Evolutionary conservation across 2,329 filamentous ascomycete genomes (phyloP).

Genomic region (Fusarium sp.): DNA sequence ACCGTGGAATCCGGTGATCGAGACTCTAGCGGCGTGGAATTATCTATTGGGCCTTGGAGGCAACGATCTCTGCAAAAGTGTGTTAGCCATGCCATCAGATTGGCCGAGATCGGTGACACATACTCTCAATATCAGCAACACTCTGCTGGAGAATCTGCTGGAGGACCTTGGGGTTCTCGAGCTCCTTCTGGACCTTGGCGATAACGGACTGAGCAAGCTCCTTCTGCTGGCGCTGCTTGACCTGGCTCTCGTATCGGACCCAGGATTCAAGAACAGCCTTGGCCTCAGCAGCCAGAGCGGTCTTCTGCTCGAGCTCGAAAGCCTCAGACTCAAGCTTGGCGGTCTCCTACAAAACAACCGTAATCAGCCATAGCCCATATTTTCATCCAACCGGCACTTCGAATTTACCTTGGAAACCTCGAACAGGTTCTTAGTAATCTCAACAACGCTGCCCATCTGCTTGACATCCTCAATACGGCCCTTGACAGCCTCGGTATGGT

Average conservation of each 20-base stretch:
- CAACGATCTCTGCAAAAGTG: slow-evolving; percentile 65
- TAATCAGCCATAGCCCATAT: slow-evolving; percentile 38
- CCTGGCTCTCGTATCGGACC: slow-evolving; percentile 98
- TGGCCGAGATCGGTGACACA: slow-evolving; percentile 35
- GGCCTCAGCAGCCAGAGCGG: slow-evolving; percentile 89
- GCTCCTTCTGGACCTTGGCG: slow-evolving; percentile 97
- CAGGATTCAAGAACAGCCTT: slow-evolving; percentile 97
- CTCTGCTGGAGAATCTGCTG: slow-evolving; percentile 99
- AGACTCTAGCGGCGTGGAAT: slow-evolving; percentile 51
- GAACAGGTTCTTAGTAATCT: slow-evolving; percentile 97
- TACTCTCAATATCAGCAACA: slow-evolving; percentile 95
- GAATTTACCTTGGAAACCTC: slow-evolving; percentile 91
- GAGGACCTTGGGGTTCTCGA: slow-evolving; percentile 96
- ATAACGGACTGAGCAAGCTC: slow-evolving; percentile 95
- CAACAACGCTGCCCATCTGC: slow-evolving; percentile 93
- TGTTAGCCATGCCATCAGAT: slow-evolving; percentile 50
- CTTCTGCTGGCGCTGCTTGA: slow-evolving; percentile 98
- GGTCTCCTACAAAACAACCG: slow-evolving; percentile 77
- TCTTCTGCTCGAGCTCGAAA: slow-evolving; percentile 97
- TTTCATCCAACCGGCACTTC: slow-evolving; percentile 19
- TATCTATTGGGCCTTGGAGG: slow-evolving; percentile 73
- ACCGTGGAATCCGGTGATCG: slow-evolving; percentile 52
- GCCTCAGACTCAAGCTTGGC: slow-evolving; percentile 95
- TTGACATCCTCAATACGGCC: slow-evolving; percentile 92
- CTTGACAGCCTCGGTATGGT: slow-evolving; percentile 97